phyloP scores from a whole-genome alignment of 164 flowering plant species.

The Vitis riparia region DNA sequence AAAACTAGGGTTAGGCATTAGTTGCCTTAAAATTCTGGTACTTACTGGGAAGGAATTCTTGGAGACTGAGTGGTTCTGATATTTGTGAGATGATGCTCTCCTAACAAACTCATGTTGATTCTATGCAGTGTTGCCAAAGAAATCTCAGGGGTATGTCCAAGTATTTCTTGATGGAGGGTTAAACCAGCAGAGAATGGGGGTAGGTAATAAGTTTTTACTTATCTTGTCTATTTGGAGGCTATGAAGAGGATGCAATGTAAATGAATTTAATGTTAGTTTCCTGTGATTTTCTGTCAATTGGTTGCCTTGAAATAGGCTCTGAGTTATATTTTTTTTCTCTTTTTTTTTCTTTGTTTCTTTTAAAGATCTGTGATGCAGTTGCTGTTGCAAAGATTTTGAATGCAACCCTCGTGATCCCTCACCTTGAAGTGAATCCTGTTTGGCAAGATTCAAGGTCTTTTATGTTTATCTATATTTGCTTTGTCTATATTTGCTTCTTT shows the following conservation, averaged over 20 bases:
- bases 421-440: constrained; percentile 91
- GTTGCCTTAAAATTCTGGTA: not conserved
- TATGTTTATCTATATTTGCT: not conserved
- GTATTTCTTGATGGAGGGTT: constrained; percentile 95
- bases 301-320: not conserved
- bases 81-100: not conserved
- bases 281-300: not conserved
- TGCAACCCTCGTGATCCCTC: constrained; percentile 90
- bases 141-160: constrained; percentile 71
- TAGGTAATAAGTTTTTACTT: constrained; percentile 28
- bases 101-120: not conserved
- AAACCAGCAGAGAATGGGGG: constrained; percentile 98
- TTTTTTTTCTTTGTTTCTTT: not conserved
- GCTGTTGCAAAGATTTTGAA: constrained; percentile 95
- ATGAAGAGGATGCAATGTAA: too few species aligned
- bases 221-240: not conserved
- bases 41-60: not conserved
- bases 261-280: too few species aligned
- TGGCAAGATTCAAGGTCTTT: constrained; percentile 93
- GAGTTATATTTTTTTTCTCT: not conserved
- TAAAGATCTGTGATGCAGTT: constrained; percentile 94
- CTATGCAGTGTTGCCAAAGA: constrained; percentile 44
- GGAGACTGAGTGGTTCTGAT: not conserved
- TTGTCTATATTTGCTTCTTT: not conserved
- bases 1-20: not conserved